phyloP scores from a whole-genome alignment of 257 asterid genomes.

The Cinchona pubescens region DNA sequence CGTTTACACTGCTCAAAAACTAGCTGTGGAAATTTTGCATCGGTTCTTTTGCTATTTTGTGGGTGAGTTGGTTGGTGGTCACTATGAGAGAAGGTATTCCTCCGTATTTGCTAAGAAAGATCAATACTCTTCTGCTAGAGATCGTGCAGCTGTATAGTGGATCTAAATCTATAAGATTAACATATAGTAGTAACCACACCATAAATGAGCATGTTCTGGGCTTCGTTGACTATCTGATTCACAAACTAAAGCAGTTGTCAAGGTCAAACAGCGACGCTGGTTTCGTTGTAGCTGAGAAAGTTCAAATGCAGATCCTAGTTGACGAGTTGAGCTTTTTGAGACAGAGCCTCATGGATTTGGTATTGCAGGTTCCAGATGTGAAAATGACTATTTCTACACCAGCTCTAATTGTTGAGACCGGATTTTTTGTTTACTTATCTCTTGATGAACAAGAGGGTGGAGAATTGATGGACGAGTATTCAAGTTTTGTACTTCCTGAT shows the following conservation, averaged over 20 bases:
- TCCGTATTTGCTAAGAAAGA: not conserved
- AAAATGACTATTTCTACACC: not conserved
- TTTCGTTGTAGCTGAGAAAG: too few relatives aligned
- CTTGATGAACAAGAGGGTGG: not conserved
- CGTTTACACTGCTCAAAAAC: too few relatives aligned
- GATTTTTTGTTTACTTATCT: not conserved
- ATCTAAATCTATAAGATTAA: too few relatives aligned
- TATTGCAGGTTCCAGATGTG: not conserved
- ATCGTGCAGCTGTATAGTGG: not conserved
- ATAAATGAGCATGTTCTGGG: not conserved
- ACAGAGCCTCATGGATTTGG: not conserved
- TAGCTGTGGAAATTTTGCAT: not conserved
- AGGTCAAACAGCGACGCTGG: too few relatives aligned
- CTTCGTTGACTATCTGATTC: not conserved
- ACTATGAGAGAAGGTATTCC: not conserved
- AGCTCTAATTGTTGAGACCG: not conserved
- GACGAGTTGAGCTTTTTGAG: not conserved
- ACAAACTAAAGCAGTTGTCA: not conserved
- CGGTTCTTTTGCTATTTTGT: not conserved
- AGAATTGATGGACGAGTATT: not conserved
- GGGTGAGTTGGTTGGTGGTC: not conserved
- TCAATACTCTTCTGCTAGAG: not conserved
- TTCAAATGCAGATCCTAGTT: not conserved
- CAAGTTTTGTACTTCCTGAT: too few relatives aligned
- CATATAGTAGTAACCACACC: too few relatives aligned